Evolutionary conservation across 495 filamentous ascomycete genomes (phyloP), one percentile per base, ranked within the genome.

Genomic region (Geoglossum glabrum): DNA sequence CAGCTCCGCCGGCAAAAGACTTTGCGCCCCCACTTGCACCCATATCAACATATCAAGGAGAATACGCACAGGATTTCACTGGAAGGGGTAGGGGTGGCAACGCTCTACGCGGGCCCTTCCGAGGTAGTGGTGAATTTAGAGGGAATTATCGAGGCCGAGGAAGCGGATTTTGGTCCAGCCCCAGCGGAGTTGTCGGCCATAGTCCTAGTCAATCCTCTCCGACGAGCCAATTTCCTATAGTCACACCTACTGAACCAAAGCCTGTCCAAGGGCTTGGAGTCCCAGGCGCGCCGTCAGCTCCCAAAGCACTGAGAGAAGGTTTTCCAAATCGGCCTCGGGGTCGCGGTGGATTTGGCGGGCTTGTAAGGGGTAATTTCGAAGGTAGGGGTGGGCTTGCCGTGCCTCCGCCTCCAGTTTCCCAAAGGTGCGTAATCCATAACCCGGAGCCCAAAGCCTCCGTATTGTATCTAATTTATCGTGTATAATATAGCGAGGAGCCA

Each of bases 221-320:
- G 30, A 31, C 28, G 15, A 31, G 23, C 49, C 49, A 58, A 59
- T 57, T 59, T 57, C 57, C 67, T 43, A 60, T 62, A 34, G 57
- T 63, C 4, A 59, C 65, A 43, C 67, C 67, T 21, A 60, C 65
- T 40, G 71, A 72, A 61, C 72, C 73, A 0, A 67, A 68, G 23
- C 31, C 30, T 19, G 23, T 40, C n/a, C 54, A 56, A 63, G 79
- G 78, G 13, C 70, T 74, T 40, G 82, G 82, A n/a, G 82, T 85
- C 47, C 79, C 76, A 67, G 81, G 82, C 68, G 92, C 92, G 27
- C 92, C 92, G 30, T 92, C 84, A 55, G 92, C 87, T 0, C 92
- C 92, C 1, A 89, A 92, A 69, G 92, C 93, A 19, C 88, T 97
- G 82, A 74, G 93, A 61, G 80, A 90, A 64, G 89, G 90, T 19